Conservation (phyloP, 2,329 filamentous ascomycete genomes). For the Ceratocystis alfenasii region DNA sequence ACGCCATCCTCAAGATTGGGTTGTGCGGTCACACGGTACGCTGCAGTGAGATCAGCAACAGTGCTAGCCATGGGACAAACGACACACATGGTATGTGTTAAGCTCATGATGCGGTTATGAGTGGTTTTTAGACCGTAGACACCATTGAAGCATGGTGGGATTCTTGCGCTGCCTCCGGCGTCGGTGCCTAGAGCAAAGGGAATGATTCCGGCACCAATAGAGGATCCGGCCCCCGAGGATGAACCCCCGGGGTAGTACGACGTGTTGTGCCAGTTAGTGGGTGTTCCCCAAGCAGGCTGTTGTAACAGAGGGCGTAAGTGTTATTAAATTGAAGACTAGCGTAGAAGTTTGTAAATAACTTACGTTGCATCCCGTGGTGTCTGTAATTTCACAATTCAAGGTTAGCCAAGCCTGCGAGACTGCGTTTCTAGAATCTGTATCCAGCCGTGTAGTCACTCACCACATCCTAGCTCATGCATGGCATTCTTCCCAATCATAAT, state of each 20-base stretch:
- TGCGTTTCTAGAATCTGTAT: neutral
- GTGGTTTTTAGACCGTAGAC: conserved; percentile 71
- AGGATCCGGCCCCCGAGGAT: conserved; percentile 63
- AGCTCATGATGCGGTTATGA: conserved; percentile 54
- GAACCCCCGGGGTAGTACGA: conserved; percentile 71
- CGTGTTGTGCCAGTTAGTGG: conserved; percentile 64
- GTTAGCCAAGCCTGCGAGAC: neutral
- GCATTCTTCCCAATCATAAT: conserved; percentile 63
- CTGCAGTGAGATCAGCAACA: conserved; percentile 64
- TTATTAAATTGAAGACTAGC: neutral
- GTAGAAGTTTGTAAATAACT: conserved; percentile 22
- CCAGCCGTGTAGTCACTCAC: conserved; percentile 32
- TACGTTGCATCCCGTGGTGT: conserved; percentile 73
- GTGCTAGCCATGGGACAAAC: conserved; percentile 64
- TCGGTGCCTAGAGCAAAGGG: conserved; percentile 67
- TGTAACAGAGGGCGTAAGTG: conserved; percentile 13
- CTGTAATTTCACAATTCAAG: conserved; percentile 29
- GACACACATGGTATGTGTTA: conserved; percentile 47
- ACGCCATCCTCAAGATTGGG: conserved; percentile 52
- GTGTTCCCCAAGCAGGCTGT: conserved; percentile 55
- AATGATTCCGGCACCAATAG: conserved; percentile 56
- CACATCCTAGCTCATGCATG: conserved; percentile 69
- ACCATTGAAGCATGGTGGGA: conserved; percentile 65
- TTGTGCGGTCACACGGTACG: conserved; percentile 68
- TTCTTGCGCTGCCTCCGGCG: conserved; percentile 62